Evolutionary conservation across 331 rosid species (phyloP).

Genomic region (Quercus phellos): DNA sequence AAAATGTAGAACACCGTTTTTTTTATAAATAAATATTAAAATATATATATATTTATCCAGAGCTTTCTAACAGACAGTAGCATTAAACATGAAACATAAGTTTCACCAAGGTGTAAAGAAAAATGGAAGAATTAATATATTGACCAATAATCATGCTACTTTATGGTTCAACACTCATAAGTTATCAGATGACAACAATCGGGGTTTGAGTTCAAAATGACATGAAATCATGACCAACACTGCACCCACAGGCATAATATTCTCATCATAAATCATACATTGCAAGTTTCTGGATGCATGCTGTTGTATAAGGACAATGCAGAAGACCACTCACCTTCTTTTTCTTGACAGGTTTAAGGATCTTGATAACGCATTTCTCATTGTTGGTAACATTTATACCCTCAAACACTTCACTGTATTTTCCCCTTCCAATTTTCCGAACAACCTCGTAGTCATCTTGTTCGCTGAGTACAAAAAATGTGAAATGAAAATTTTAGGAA

Average conservation of each 20-base stretch:
- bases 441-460: constrained; percentile 94
- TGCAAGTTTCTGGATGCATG: neutral
- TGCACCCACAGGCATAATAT: neutral
- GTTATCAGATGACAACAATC: neutral
- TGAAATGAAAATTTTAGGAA: neutral
- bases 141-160: neutral
- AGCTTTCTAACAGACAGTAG: neutral
- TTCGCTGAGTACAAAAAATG: constrained; percentile 42
- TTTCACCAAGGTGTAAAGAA: neutral
- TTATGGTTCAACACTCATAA: neutral
- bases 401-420: constrained; percentile 87
- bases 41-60: neutral
- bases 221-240: neutral
- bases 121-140: neutral
- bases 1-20: neutral
- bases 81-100: neutral
- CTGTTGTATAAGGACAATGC: neutral
- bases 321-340: constrained; percentile 53
- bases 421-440: constrained; percentile 88
- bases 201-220: neutral
- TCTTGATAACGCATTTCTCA: constrained; percentile 86
- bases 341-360: constrained; percentile 89
- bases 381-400: constrained; percentile 75
- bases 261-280: neutral
- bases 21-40: neutral